phyloP scores from a whole-genome alignment of 2,329 filamentous ascomycete species.

The Myriosclerotinia duriaeana region DNA sequence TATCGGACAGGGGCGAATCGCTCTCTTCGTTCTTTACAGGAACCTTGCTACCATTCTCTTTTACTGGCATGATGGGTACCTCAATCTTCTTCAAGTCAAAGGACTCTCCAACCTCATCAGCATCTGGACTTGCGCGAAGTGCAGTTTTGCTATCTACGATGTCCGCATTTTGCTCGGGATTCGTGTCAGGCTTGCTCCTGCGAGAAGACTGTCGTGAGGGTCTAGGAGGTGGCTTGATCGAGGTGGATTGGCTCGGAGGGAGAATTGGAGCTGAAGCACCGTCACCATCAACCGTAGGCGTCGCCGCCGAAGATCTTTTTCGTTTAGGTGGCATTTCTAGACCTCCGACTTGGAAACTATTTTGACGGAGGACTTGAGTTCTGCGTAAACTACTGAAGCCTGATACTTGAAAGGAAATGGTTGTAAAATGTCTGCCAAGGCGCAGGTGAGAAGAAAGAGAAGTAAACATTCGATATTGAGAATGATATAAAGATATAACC shows the following conservation, averaged over 20 bases:
- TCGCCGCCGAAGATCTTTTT: constrained; percentile 34
- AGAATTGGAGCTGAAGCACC: constrained; percentile 24
- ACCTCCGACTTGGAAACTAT: neutral
- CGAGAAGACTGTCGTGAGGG: constrained; percentile 31
- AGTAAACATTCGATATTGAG: constrained; percentile 18
- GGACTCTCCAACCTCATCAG: constrained; percentile 37
- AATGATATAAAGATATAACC: neutral
- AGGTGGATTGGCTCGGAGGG: constrained; percentile 14
- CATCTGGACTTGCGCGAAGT: constrained; percentile 39
- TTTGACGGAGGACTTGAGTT: neutral
- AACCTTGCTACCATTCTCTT: constrained; percentile 24
- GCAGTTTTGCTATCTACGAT: constrained; percentile 39
- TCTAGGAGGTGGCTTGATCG: constrained; percentile 26
- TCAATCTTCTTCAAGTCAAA: constrained; percentile 30
- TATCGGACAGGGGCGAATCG: constrained; percentile 31
- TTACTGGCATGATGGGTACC: constrained; percentile 22
- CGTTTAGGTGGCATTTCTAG: constrained; percentile 37
- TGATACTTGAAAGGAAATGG: neutral
- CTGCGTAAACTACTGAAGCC: neutral
- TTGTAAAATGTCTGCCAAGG: constrained; percentile 1
- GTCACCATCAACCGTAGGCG: neutral
- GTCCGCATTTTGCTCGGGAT: constrained; percentile 39
- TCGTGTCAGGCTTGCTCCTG: constrained; percentile 35
- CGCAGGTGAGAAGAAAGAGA: constrained; percentile 11
- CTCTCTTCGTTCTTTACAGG: constrained; percentile 28